Evolutionary conservation across 805 yeast species (phyloP).

Genomic region (Starmerella floricola): DNA sequence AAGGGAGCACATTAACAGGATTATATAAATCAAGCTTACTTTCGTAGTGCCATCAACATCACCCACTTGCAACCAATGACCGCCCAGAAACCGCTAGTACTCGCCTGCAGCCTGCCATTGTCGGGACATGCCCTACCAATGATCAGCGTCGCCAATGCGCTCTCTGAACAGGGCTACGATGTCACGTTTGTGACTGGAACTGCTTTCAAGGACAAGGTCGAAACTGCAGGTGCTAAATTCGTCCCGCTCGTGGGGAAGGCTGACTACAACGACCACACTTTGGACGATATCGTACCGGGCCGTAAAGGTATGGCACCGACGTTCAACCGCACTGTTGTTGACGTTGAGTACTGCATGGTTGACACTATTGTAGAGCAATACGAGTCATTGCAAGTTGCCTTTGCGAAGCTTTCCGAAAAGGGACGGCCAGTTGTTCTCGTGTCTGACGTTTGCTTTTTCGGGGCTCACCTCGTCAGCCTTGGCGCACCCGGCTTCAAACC

Average conservation of each 20-base stretch:
- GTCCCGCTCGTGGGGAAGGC: neutral
- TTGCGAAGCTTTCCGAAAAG: neutral
- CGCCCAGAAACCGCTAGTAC: neutral
- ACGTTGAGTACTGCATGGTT: constrained; percentile 1
- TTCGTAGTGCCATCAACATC: neutral
- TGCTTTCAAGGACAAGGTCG: neutral
- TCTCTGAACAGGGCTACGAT: neutral
- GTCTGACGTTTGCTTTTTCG: neutral
- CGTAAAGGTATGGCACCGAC: neutral
- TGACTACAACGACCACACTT: neutral
- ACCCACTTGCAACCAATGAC: neutral
- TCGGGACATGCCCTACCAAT: constrained; percentile 1
- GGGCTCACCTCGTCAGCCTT: neutral
- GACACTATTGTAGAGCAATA: neutral
- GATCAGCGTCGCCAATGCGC: neutral
- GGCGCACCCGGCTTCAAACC: constrained; percentile 2
- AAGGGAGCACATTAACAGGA: no score
- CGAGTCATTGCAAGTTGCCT: neutral
- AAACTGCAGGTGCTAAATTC: neutral
- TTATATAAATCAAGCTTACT: neutral
- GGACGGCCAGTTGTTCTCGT: constrained; percentile 2
- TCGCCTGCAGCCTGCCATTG: neutral
- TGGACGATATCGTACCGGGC: constrained; percentile 1
- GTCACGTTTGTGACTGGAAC: neutral
- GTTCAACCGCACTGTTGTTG: neutral